Percentiles rank a stretch among this genome's conserved stretches.
These are phyloP conservation scores for Rhizoctonia solani DNA, from an alignment of 1,284 basidiomycete species.

Conservation along the genomic window DNA sequence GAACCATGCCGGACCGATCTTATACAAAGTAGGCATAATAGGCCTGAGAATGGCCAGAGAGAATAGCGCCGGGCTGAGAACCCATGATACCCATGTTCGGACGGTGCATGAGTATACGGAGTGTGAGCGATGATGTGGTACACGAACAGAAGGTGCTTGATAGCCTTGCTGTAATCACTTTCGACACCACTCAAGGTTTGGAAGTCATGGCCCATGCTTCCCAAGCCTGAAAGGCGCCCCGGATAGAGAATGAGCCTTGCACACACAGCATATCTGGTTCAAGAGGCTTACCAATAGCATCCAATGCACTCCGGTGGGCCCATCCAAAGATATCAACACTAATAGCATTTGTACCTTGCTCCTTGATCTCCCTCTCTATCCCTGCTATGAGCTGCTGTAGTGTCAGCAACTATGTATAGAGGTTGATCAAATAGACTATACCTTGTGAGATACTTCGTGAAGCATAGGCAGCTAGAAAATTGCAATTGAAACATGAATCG, in stretches of 20 bases:
- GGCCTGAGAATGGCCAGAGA: slow-evolving; percentile 16
- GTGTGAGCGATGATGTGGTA: not conserved
- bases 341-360: not conserved
- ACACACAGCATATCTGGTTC: not conserved
- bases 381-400: not conserved
- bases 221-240: not conserved
- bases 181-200: slow-evolving; percentile 13
- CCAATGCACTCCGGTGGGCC: slow-evolving; percentile 14
- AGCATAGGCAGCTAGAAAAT: slow-evolving; percentile 21
- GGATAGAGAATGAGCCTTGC: not conserved
- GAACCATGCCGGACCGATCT: slow-evolving; percentile 29
- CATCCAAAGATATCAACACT: slow-evolving; percentile 16
- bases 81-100: not conserved
- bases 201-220: slow-evolving; percentile 23
- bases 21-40: slow-evolving; percentile 24
- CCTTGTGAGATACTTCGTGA: slow-evolving; percentile 10
- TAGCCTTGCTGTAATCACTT: slow-evolving; percentile 24
- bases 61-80: slow-evolving; percentile 9
- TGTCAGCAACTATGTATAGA: not conserved
- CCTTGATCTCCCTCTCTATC: slow-evolving; percentile 14
- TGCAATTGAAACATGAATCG: not conserved
- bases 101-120: not conserved
- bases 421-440: not conserved
- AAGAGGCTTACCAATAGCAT: slow-evolving; percentile 7
- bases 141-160: slow-evolving; percentile 27